Evolutionary conservation across 2,329 filamentous ascomycete species (phyloP).

Genomic region (Cladosporium colombiae): DNA sequence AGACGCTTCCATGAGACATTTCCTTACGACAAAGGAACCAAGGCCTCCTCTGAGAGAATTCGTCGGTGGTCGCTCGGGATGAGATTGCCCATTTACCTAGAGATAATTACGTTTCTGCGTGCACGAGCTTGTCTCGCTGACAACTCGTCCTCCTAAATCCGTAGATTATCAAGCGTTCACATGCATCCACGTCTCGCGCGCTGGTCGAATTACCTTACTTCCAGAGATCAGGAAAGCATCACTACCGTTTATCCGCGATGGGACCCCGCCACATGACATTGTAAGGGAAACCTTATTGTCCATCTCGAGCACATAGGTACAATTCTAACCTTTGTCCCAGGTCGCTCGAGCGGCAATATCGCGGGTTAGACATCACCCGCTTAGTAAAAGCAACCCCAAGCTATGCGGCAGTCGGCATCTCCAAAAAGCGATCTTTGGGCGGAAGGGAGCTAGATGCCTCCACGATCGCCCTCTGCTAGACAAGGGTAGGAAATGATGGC

Average conservation of each 20-base stretch:
- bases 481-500: not conserved
- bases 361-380: not conserved
- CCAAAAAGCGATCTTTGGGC: not conserved
- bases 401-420: constrained; percentile 2
- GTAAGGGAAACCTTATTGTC: not conserved
- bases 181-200: not conserved
- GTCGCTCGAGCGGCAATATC: not conserved
- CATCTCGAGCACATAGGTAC: not conserved
- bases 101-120: not conserved
- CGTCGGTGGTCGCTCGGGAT: not conserved
- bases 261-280: not conserved
- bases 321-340: not conserved
- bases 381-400: not conserved
- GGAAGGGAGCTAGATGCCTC: not conserved
- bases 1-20: not conserved
- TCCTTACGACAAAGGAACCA: not conserved
- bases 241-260: not conserved
- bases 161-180: not conserved
- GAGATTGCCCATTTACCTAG: not conserved
- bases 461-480: not conserved
- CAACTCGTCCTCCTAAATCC: not conserved
- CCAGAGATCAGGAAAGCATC: not conserved
- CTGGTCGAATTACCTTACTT: not conserved
- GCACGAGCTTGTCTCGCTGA: not conserved
- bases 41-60: not conserved